Conservation (phyloP, 169 alveolate genomes). For the Perkinsus marinus region DNA sequence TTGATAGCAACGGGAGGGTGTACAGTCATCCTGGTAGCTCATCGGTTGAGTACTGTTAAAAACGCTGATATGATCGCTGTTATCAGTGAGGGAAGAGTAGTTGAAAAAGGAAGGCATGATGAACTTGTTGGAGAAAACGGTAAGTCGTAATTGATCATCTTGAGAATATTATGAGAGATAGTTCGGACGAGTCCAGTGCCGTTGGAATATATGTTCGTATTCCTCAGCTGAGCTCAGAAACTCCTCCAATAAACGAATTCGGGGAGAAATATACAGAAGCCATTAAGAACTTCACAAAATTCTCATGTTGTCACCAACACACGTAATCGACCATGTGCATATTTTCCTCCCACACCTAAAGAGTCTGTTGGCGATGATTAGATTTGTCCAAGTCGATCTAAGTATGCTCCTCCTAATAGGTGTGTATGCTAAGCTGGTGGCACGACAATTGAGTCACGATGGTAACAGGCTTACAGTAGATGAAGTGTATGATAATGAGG, state of each 20-base stretch:
- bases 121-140: background rate
- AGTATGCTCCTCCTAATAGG: background rate
- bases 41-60: conserved; percentile 73
- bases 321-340: no score
- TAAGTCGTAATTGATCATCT: background rate
- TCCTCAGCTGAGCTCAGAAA: no score
- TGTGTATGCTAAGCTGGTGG: background rate
- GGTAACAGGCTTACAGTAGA: background rate
- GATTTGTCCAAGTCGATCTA: no score
- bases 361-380: no score
- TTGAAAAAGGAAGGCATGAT: background rate
- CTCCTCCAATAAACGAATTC: no score
- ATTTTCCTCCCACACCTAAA: no score
- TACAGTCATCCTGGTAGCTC: conserved; percentile 77
- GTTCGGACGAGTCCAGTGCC: no score
- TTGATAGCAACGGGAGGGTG: background rate
- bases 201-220: no score
- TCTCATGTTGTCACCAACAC: no score
- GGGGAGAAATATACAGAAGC: no score
- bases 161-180: no score
- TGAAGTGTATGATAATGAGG: background rate
- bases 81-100: conserved; percentile 28
- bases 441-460: background rate
- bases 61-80: conserved; percentile 59
- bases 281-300: no score